Conservation (phyloP, 2,329 filamentous ascomycete species). For the Hypoxylon sp. region DNA sequence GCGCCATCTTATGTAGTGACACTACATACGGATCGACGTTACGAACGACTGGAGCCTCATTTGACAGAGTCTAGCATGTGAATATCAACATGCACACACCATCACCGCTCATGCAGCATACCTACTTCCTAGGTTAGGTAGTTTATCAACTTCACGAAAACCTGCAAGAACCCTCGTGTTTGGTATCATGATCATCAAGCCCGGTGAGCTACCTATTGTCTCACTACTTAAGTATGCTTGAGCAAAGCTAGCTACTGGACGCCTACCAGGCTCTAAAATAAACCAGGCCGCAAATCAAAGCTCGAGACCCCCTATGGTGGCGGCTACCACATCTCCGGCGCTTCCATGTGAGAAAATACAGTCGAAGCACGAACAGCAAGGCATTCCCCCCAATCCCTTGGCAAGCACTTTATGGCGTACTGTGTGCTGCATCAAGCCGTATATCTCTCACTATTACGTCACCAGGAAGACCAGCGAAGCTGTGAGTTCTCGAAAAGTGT, state of each 20-base stretch:
- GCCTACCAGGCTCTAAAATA: constrained; percentile 18
- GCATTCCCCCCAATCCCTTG: not conserved
- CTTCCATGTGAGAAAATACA: constrained; percentile 6
- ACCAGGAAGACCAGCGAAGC: constrained; percentile 6
- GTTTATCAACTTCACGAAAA: not conserved
- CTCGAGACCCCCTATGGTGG: not conserved
- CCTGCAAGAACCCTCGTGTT: constrained; percentile 12
- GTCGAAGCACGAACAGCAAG: not conserved
- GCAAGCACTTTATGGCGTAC: not conserved
- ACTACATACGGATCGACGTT: no score
- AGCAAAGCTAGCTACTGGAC: constrained; percentile 12
- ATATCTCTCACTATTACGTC: constrained; percentile 11
- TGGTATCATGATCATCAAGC: constrained; percentile 21
- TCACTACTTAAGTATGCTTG: constrained; percentile 16
- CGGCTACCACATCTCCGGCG: not conserved
- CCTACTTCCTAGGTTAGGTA: no score
- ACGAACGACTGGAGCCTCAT: not conserved
- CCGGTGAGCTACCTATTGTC: constrained; percentile 17
- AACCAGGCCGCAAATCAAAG: not conserved
- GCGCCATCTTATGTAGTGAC: not conserved
- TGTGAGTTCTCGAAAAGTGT: constrained; percentile 1
- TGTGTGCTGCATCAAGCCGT: constrained; percentile 11
- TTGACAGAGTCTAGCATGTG: not conserved
- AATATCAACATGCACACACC: not conserved
- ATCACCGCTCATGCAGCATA: not conserved